These are phyloP conservation scores for Melampsora larici-populina DNA, from an alignment of 1,284 basidiomycete genomes.

Conservation along the genomic window DNA sequence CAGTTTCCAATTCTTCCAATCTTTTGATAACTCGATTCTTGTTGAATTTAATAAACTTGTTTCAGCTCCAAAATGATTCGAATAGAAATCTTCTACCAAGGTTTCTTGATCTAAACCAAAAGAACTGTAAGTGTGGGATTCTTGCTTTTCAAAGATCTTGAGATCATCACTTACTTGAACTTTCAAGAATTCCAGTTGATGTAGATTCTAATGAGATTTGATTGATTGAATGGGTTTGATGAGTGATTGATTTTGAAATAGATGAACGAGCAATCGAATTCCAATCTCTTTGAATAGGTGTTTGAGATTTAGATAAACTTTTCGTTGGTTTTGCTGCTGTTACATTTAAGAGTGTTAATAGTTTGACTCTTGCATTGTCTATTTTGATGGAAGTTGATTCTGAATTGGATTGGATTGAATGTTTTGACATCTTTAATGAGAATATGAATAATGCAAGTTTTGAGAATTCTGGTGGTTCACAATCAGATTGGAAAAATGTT, in stretches of 20 bases:
- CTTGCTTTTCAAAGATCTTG: not conserved
- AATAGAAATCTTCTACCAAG: not conserved
- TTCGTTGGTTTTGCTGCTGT: constrained; percentile 63
- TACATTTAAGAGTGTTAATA: constrained; percentile 90
- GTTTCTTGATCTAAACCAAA: not conserved
- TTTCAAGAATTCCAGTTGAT: no score
- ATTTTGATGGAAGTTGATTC: not conserved
- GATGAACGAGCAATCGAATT: no score
- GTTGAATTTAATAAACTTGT: not conserved
- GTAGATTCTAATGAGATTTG: not conserved
- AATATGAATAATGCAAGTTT: no score
- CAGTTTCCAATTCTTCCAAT: constrained; percentile 1
- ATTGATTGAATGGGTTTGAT: not conserved
- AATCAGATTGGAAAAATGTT: no score
- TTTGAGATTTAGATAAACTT: not conserved
- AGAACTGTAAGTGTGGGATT: not conserved
- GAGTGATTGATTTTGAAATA: not conserved
- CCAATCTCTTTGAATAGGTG: constrained; percentile 4
- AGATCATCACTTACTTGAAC: not conserved
- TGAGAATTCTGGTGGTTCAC: no score
- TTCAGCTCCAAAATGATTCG: constrained; percentile 19
- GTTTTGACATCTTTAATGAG: no score
- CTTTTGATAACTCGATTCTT: not conserved
- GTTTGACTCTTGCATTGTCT: constrained; percentile 56
- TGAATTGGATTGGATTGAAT: no score